Evolutionary conservation across 164 flowering plant genomes (phyloP).

Genomic region (Annona squamosa): DNA sequence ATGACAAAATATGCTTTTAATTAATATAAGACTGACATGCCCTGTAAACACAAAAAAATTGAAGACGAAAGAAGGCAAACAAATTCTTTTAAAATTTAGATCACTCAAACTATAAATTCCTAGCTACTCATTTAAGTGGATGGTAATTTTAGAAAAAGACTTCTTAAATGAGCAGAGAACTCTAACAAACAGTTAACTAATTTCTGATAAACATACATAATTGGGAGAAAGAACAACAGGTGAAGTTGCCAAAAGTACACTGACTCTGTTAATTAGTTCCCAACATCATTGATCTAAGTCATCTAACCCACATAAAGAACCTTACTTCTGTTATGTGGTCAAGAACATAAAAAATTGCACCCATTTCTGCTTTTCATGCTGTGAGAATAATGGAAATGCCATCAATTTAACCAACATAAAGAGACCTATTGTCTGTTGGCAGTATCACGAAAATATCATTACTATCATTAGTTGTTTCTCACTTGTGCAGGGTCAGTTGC

Average conservation of each 20-base stretch:
- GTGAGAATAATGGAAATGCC: too few relatives aligned
- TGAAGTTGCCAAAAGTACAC: neutral
- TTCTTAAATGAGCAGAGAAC: neutral
- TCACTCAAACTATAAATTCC: neutral
- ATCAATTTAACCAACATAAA: too few relatives aligned
- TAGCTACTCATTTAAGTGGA: neutral
- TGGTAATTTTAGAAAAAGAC: too few relatives aligned
- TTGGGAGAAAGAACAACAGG: neutral
- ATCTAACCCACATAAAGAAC: too few relatives aligned
- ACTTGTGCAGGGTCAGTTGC: too few relatives aligned
- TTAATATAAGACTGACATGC: neutral
- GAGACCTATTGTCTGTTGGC: too few relatives aligned
- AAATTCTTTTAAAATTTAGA: neutral
- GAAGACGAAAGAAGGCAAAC: neutral
- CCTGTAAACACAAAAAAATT: neutral
- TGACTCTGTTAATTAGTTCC: neutral
- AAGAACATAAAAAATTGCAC: too few relatives aligned
- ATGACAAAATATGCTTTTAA: too few relatives aligned
- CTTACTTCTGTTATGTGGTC: too few relatives aligned
- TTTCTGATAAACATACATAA: neutral
- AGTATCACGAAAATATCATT: too few relatives aligned
- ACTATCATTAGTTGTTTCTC: too few relatives aligned
- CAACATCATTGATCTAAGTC: neutral
- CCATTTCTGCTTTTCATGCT: too few relatives aligned
- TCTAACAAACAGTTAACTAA: neutral